phyloP scores from a whole-genome alignment of 441 rosid species.

The Aquilaria agallochum region DNA sequence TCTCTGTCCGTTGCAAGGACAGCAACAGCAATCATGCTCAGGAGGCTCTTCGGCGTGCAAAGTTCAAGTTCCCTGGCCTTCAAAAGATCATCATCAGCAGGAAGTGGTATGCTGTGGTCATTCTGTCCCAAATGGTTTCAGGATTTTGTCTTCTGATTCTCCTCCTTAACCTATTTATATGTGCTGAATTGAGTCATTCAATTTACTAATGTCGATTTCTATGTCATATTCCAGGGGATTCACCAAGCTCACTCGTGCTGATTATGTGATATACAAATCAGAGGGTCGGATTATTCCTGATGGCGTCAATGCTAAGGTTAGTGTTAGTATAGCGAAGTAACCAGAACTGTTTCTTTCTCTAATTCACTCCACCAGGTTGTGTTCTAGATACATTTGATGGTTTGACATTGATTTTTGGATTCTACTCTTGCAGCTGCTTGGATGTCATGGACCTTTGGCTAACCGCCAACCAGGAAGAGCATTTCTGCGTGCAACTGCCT shows the following conservation, averaged over 20 bases:
- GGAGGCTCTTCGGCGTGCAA: slow-evolving; percentile 92
- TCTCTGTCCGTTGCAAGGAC: slow-evolving; percentile 90
- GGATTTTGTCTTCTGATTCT: not conserved
- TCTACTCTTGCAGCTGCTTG: slow-evolving; percentile 46
- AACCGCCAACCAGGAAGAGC: slow-evolving; percentile 57
- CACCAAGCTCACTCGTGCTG: slow-evolving; percentile 74
- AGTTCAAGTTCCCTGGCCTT: slow-evolving; percentile 95
- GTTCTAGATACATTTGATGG: not conserved
- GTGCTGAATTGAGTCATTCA: no score
- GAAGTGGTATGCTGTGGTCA: slow-evolving; percentile 54
- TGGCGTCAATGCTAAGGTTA: slow-evolving; percentile 94
- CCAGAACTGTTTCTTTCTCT: no score
- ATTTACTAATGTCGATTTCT: not conserved
- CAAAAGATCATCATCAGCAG: slow-evolving; percentile 96
- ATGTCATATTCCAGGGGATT: slow-evolving; percentile 60
- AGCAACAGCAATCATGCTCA: slow-evolving; percentile 77
- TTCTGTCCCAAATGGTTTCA: slow-evolving; percentile 37
- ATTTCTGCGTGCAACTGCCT: slow-evolving; percentile 37
- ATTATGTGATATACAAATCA: slow-evolving; percentile 59
- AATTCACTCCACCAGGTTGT: not conserved
- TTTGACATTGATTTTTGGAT: no score
- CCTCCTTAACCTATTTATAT: not conserved
- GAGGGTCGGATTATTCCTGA: slow-evolving; percentile 71
- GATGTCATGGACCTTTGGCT: slow-evolving; percentile 69
- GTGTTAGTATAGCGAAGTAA: not conserved